Conservation (phyloP, 768 basidiomycete genomes). For the Tylopilus intermedius region DNA sequence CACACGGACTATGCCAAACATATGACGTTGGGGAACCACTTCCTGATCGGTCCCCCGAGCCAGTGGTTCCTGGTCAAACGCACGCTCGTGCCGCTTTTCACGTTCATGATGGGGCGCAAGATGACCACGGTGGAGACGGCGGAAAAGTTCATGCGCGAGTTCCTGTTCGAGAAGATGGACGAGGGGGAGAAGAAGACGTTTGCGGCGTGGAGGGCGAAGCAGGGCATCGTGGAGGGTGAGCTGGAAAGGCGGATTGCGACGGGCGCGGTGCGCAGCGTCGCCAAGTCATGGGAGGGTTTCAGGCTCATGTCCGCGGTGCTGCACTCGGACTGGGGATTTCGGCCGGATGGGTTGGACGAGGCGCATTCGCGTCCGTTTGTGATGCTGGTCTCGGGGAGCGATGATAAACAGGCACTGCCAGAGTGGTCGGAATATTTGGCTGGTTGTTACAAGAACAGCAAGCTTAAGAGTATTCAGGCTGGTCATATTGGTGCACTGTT, state of each 20-base stretch:
- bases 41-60: slow-evolving; percentile 44
- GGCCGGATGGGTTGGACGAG: slow-evolving; percentile 39
- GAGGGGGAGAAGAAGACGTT: slow-evolving; percentile 30
- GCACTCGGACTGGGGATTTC: slow-evolving; percentile 52
- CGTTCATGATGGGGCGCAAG: slow-evolving; percentile 29
- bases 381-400: slow-evolving; percentile 38
- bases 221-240: slow-evolving; percentile 40
- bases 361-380: slow-evolving; percentile 43
- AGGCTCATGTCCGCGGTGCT: slow-evolving; percentile 37
- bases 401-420: slow-evolving; percentile 38
- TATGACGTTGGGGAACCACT: slow-evolving; percentile 44
- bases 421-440: slow-evolving; percentile 48
- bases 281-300: slow-evolving; percentile 50
- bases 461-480: slow-evolving; percentile 38
- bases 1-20: slow-evolving; percentile 43
- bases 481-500: slow-evolving; percentile 47
- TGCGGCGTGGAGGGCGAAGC: slow-evolving; percentile 38
- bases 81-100: slow-evolving; percentile 31
- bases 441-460: slow-evolving; percentile 41
- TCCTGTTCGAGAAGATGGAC: slow-evolving; percentile 40
- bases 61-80: slow-evolving; percentile 38
- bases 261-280: slow-evolving; percentile 44
- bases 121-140: slow-evolving; percentile 37
- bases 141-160: slow-evolving; percentile 36
- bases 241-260: slow-evolving; percentile 38